Evolutionary conservation across 768 basidiomycete genomes (phyloP).

Genomic region (Mycena chlorophos): DNA sequence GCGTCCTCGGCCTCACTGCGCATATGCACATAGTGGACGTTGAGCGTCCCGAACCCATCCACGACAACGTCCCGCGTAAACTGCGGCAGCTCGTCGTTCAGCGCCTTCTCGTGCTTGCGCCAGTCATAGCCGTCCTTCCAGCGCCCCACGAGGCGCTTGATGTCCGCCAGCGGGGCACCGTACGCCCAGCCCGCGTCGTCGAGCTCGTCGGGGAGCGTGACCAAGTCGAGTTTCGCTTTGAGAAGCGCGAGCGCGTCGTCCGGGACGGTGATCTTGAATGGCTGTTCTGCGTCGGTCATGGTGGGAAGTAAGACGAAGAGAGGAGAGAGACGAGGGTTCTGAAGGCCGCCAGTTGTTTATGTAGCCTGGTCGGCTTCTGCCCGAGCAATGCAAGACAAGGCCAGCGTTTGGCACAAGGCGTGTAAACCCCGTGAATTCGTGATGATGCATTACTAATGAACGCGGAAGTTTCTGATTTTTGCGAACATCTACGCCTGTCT

Average conservation of each 20-base stretch:
- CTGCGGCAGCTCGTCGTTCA: constrained; percentile 45
- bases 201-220: constrained; percentile 39
- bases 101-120: constrained; percentile 30
- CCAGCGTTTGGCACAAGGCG: too few species aligned
- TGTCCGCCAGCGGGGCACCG: constrained; percentile 49
- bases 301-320: too few species aligned
- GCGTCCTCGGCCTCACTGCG: constrained; percentile 33
- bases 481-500: too few species aligned
- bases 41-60: constrained; percentile 37
- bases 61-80: constrained; percentile 45
- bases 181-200: constrained; percentile 49
- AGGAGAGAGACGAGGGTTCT: too few species aligned
- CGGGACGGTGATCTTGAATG: constrained; percentile 2
- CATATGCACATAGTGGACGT: constrained; percentile 47
- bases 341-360: too few species aligned
- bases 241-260: neutral
- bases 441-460: too few species aligned
- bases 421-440: too few species aligned
- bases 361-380: too few species aligned
- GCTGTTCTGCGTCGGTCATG: too few species aligned
- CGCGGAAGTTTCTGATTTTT: too few species aligned
- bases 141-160: constrained; percentile 45
- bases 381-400: too few species aligned
- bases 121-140: constrained; percentile 52
- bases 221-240: constrained; percentile 2